Evolutionary conservation across 1,284 basidiomycete species (phyloP), one percentile per base, ranked within the genome.

Genomic region (Fomitiporia mediterranea): DNA sequence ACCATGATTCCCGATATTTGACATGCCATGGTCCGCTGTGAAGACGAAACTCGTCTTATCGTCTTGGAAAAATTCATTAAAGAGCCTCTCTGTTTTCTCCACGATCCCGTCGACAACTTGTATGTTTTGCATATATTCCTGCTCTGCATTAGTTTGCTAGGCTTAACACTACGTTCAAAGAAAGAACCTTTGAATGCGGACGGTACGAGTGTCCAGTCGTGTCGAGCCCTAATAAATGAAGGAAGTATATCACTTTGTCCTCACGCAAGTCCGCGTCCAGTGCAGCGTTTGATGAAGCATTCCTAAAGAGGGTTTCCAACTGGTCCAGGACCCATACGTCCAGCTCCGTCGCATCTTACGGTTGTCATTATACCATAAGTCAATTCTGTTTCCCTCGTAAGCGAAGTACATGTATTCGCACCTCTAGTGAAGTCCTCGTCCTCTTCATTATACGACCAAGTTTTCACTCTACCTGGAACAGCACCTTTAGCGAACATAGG

Each of bases 1-100:
- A 2, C 92, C 92, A 60, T 95, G 92, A 65, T 94, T 95, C 25
- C 92, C 92, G 56, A 93, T 89, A 42, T 78, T 81, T 6, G 87
- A 90, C 92, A 95, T 95, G 4, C 92, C 92, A 66, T 95, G 92
- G 67, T 95, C 92, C 0, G 93, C 89, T 2, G 90, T 94, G 67
- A 95, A 94, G 39, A 95, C 70, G 64, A 80, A 95, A 38, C 83
- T 83, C 0, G 92, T 94, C 51, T 84, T 79, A 27, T 82, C 71
- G 56, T 87, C 83, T 38, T 70, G 68, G 65, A 86, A 94, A 64
- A 88, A 92, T 2, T 81, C 74, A 1, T 71, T 67, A 32, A 94
- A 69, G 9, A 91, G 71, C 37, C 69, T 64, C 62, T 92, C 88
- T 0, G 86, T 82, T 56, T 83, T 74, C 28, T 75, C 73, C n/a